These are phyloP conservation scores for Ophiostoma montium DNA, from an alignment of 2,329 filamentous ascomycete genomes.

Conservation along the genomic window DNA sequence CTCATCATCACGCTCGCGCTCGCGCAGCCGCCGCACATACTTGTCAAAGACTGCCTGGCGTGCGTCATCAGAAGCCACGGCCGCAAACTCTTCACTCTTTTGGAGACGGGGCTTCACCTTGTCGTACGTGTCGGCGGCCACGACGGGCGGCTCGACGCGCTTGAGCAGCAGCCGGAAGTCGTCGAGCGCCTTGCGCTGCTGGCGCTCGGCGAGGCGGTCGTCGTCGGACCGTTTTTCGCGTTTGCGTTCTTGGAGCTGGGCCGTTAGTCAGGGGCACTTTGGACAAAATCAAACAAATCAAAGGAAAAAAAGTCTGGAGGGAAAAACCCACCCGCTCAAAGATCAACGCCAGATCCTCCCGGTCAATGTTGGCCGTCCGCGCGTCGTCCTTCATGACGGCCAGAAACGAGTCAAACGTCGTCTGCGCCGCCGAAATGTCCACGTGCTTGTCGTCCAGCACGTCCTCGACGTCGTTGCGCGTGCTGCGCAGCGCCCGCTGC, in stretches of 20 bases:
- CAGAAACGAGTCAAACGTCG: slow-evolving; percentile 78
- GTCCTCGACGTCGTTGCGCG: slow-evolving; percentile 72
- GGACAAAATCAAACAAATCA: too few relatives aligned
- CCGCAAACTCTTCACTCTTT: slow-evolving; percentile 71
- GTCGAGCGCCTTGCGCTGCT: slow-evolving; percentile 74
- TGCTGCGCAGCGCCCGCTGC: slow-evolving; percentile 68
- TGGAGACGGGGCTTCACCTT: slow-evolving; percentile 68
- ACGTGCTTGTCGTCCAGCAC: slow-evolving; percentile 85
- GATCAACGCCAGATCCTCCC: slow-evolving; percentile 63
- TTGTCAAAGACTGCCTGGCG: slow-evolving; percentile 82
- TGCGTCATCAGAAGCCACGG: slow-evolving; percentile 67
- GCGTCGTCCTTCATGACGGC: slow-evolving; percentile 70
- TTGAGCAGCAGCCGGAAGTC: slow-evolving; percentile 76
- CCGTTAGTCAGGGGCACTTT: too few relatives aligned
- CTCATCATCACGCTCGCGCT: too few relatives aligned
- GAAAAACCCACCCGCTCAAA: too few relatives aligned
- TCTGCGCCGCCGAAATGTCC: slow-evolving; percentile 76
- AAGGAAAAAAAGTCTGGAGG: too few relatives aligned
- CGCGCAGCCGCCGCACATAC: slow-evolving; percentile 74
- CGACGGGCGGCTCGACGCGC: slow-evolving; percentile 73
- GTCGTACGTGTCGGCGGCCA: slow-evolving; percentile 71
- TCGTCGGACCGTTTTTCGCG: slow-evolving; percentile 70
- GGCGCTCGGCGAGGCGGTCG: slow-evolving; percentile 70
- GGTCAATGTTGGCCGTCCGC: slow-evolving; percentile 76
- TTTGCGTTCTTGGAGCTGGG: slow-evolving; percentile 86